Evolutionary conservation across 2,329 filamentous ascomycete genomes (phyloP).

Genomic region (Fusarium citri): DNA sequence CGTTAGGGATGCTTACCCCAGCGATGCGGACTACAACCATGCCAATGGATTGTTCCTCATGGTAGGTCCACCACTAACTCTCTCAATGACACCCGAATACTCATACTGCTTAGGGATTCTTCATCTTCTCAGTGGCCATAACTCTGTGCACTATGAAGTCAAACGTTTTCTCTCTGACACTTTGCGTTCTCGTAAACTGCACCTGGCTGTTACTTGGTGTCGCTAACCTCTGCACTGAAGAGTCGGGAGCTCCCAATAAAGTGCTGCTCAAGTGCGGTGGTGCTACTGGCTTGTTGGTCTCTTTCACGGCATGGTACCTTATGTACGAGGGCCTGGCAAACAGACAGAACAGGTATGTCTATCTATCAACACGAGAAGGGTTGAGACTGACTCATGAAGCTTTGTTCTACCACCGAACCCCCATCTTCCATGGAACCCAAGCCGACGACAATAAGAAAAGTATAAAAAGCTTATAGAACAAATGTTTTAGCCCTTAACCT

Average conservation of each 20-base stretch:
- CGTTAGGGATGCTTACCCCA: constrained; percentile 9
- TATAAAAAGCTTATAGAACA: not conserved
- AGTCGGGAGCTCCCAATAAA: not conserved
- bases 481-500: not conserved
- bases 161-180: constrained; percentile 18
- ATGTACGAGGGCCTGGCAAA: constrained; percentile 21
- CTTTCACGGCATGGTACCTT: constrained; percentile 14
- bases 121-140: constrained; percentile 15
- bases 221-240: constrained; percentile 12
- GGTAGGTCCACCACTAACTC: not conserved
- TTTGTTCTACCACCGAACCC: constrained; percentile 9
- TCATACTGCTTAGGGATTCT: constrained; percentile 5
- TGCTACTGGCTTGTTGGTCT: constrained; percentile 7
- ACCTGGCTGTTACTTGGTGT: constrained; percentile 7
- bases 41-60: constrained; percentile 14
- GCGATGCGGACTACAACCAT: constrained; percentile 7
- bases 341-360: constrained; percentile 8
- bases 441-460: not conserved
- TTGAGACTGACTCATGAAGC: not conserved
- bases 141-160: constrained; percentile 15
- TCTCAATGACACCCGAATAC: no score
- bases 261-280: constrained; percentile 10
- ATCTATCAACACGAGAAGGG: accelerated
- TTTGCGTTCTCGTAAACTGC: constrained; percentile 10
- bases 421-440: constrained; percentile 12